Evolutionary conservation across 305 asterid genomes (phyloP).

Genomic region (Withania somnifera): DNA sequence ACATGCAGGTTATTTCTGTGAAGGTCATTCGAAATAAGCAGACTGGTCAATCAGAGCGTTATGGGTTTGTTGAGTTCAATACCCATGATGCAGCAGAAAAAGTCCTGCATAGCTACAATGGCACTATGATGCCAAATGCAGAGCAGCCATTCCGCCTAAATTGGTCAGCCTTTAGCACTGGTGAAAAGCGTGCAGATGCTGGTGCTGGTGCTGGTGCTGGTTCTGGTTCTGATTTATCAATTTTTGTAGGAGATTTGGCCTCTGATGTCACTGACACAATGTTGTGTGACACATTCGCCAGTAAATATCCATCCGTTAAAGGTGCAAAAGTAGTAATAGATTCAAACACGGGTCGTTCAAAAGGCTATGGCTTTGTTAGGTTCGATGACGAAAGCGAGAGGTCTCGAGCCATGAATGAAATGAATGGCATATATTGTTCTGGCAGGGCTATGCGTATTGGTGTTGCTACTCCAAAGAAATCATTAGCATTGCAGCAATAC

Average conservation of each 20-base stretch:
- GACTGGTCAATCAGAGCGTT: constrained; percentile 9
- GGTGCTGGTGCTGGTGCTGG: no score
- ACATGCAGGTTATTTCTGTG: constrained; percentile 17
- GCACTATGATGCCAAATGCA: constrained; percentile 9
- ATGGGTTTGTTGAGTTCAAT: constrained; percentile 16
- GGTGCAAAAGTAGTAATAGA: constrained; percentile 94
- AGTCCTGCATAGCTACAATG: constrained; percentile 6
- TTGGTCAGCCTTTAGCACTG: constrained; percentile 39
- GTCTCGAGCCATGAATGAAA: constrained; percentile 78
- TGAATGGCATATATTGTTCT: constrained; percentile 86
- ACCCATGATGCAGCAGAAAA: constrained; percentile 11
- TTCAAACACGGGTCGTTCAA: constrained; percentile 75
- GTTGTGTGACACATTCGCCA: constrained; percentile 74
- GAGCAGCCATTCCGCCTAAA: constrained; percentile 8
- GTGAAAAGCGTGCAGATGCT: constrained; percentile 49
- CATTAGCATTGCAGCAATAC: constrained; percentile 54
- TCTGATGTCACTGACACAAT: constrained; percentile 78
- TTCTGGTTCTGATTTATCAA: constrained; percentile 56
- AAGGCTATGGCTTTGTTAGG: constrained; percentile 96
- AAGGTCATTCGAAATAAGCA: constrained; percentile 12
- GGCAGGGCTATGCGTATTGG: constrained; percentile 88
- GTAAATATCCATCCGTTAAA: constrained; percentile 77
- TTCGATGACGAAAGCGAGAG: constrained; percentile 84
- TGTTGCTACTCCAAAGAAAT: constrained; percentile 90
- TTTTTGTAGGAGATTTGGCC: constrained; percentile 94